These are phyloP conservation scores for Barnettozyma pratensis DNA, from an alignment of 805 yeast species.

Conservation along the genomic window DNA sequence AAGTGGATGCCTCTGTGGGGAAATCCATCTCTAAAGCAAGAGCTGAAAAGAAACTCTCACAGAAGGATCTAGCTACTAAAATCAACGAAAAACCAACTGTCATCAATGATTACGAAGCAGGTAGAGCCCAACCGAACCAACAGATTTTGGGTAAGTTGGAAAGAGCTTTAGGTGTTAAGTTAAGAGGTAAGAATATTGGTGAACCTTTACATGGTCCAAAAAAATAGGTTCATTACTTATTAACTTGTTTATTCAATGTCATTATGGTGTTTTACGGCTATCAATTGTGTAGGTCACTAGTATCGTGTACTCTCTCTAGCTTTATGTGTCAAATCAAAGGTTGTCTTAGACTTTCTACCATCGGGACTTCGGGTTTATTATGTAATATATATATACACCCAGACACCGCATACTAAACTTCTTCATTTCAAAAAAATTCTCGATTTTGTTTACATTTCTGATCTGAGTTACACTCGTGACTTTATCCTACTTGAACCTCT, in stretches of 20 bases:
- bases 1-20: conserved; percentile 80
- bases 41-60: conserved; percentile 82
- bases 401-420: no score
- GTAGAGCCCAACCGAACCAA: conserved; percentile 94
- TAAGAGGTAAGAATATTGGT: conserved; percentile 95
- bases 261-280: not conserved
- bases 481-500: no score
- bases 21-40: conserved; percentile 82
- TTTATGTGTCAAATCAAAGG: no score
- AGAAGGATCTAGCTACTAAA: conserved; percentile 94
- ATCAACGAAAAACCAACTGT: conserved; percentile 94
- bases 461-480: no score
- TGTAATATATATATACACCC: no score
- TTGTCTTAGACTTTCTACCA: no score
- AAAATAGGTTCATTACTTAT: conserved; percentile 21
- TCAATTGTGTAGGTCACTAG: no score
- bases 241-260: not conserved
- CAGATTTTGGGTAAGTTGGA: conserved; percentile 89
- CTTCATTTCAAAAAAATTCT: no score
- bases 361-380: no score
- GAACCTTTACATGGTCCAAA: conserved; percentile 60
- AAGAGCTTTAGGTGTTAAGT: conserved; percentile 88
- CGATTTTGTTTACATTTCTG: no score
- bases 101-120: conserved; percentile 94
- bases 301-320: no score